A percentile compares a stretch with the other conserved stretches of the same genome.
These are phyloP conservation scores for Chimonanthus salicifolius DNA, from an alignment of 164 flowering plant species.

Conservation along the genomic window DNA sequence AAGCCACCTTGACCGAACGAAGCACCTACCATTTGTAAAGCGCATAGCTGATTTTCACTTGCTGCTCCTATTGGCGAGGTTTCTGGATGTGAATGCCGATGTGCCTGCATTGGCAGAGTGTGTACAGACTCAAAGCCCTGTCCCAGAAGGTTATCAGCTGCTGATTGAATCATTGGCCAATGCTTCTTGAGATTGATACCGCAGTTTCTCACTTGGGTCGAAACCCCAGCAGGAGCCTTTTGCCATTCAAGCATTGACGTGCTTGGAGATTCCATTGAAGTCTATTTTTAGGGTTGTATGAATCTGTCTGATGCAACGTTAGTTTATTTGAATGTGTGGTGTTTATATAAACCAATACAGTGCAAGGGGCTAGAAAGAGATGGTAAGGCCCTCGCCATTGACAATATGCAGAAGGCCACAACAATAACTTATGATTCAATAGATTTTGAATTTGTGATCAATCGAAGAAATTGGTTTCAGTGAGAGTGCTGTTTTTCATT, in stretches of 20 bases:
- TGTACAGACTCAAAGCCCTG: conserved; percentile 42
- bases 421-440: neutral
- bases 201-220: neutral
- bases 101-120: conserved; percentile 77
- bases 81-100: conserved; percentile 57
- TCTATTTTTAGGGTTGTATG: neutral
- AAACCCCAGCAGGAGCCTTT: neutral
- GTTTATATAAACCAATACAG: too few species aligned
- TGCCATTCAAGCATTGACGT: neutral
- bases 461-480: too few species aligned
- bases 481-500: too few species aligned
- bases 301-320: too few species aligned
- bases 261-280: neutral
- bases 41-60: conserved; percentile 83
- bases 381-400: neutral
- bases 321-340: neutral
- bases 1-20: conserved; percentile 62
- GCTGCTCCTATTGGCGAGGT: conserved; percentile 61
- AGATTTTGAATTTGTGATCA: neutral
- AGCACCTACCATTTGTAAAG: conserved; percentile 69
- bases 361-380: neutral
- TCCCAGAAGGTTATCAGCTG: conserved; percentile 86
- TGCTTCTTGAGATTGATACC: conserved; percentile 22
- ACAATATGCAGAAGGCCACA: neutral
- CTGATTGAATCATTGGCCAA: conserved; percentile 75